Evolutionary conservation across 2,329 filamentous ascomycete genomes (phyloP), one percentile per base, ranked within the genome.

Genomic region (Fonsecaea nubica): DNA sequence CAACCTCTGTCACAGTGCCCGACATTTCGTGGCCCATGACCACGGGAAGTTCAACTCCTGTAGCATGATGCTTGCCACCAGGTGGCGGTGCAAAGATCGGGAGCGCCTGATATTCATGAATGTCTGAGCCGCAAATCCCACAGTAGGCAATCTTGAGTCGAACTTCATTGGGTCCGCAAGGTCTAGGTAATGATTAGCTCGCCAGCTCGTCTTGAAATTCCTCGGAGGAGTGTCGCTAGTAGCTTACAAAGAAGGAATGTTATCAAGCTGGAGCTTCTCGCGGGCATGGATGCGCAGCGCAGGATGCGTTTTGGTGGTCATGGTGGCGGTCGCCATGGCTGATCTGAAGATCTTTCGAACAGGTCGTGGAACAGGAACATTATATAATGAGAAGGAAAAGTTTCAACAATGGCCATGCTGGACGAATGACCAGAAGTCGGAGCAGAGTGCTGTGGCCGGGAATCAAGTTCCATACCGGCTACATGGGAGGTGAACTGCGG

Each of bases 1-100:
- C 57, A 62, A 65, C 52, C 50, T 65, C 57, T 10, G 32, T 76
- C 78, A 85, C 76, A 0, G 78, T 76, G 8, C 82, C 83, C 58
- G 78, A 81, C 70, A 85, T 84, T 68, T 85, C 83, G 69, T 85
- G 83, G 13, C 83, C 83, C 61, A 85, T 80, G 0, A 81, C 83
- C 62, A 85, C 64, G n/a, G 81, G 83, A 2, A 82, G 77, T 7
- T 75, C 79, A 72, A 83, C 83, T 42, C 78, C 78, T 3, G 83
- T 86, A 63, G 84, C 81, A 1, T 82, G 82, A 75, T 86, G 83
- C 8, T 82, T 82, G 12, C 77, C 81, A 1, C 80, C 73, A 5
- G 38, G 52, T n/a, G 35, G 81, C 0, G 83, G 84, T 67, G 80
- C 82, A 30, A 83, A 73, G 55, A 76, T 80, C 13, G 81, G 77